Conservation (phyloP, 2,329 filamentous ascomycete species). For the Xylaria hypoxylon region DNA sequence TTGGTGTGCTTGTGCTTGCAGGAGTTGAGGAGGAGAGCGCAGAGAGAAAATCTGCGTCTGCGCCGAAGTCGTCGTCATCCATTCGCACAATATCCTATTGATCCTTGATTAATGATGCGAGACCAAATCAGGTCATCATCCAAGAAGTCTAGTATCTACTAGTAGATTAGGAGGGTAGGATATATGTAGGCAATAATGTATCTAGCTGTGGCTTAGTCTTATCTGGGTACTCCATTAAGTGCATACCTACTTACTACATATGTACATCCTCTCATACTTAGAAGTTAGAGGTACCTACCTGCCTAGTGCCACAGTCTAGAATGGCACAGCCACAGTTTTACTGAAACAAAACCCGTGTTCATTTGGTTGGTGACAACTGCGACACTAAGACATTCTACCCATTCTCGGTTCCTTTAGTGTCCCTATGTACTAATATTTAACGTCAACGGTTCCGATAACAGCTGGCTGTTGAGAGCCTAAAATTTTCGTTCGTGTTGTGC, state of each 20-base stretch:
- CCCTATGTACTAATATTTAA: conserved; percentile 17
- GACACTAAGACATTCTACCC: conserved; percentile 31
- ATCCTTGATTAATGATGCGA: neutral
- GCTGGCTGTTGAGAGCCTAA: conserved; percentile 49
- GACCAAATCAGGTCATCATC: too few species aligned
- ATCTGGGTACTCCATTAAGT: neutral
- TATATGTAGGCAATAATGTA: too few species aligned
- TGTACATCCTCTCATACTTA: too few species aligned
- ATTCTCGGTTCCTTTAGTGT: conserved; percentile 38
- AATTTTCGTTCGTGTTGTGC: neutral
- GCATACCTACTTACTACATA: neutral
- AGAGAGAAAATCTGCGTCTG: conserved; percentile 57
- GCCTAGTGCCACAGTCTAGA: conserved; percentile 20
- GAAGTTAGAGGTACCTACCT: too few species aligned
- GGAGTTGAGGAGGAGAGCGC: conserved; percentile 50
- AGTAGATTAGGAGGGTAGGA: too few species aligned
- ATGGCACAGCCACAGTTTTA: conserved; percentile 32
- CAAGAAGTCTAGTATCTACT: too few species aligned
- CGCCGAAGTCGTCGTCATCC: conserved; percentile 60
- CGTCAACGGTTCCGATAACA: conserved; percentile 43
- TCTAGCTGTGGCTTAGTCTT: neutral
- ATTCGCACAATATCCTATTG: conserved; percentile 39
- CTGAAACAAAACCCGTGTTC: conserved; percentile 31
- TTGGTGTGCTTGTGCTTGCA: conserved; percentile 35
- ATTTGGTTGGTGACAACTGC: conserved; percentile 24